Base-by-base conservation (phyloP, 202 grass and related monocot species). In the Zizania palustris region DNA sequence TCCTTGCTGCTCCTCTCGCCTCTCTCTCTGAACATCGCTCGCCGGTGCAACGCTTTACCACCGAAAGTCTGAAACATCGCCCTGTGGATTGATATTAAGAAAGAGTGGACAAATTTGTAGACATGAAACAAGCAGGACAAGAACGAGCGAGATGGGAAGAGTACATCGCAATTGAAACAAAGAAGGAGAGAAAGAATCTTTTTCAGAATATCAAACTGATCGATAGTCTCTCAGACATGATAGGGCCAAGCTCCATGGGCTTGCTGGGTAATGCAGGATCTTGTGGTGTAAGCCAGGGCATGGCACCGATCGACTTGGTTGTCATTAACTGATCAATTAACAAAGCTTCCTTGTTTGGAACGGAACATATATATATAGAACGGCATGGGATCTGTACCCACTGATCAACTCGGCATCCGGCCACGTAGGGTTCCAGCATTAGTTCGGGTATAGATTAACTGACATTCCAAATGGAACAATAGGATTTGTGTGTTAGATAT, bases 281-380 rank as follows among this genome's bases (percentile, higher is more conserved):
- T 76, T 77, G 56, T 35, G 81, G 44, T 39, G 36, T 19, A 76
- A 76, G 65, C 15, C 65, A 56, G 19, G 5, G 20, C 51, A n/a
- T 6, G 19, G 2, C 1, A 28, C 73, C 58, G 58, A 43, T 65
- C 2, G 28, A 28, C 2, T 71, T 63, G 59, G 63, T 59, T 43
- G 20, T 1, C 37, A 71, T 84, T 65, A 72, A 56, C 81, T 63
- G 10, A n/a, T 6, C 37, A 50, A n/a, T 6, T 37, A 50, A 42
- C 50, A 21, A 11, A 72, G 58, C 75, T 71, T 88, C 35, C 50
- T 76, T 88, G 58, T 11, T 21, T 81, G 34, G 40, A 75, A 84
- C 69, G 69, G 58, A 74, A 57, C 75, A 67, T 9, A 18, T 6
- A 69, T 28, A 28, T 6, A 69, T 28, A 28, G 28, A 9, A 51